Evolutionary conservation across 345 rosid genomes (phyloP).

Genomic region (Syzygium oleosum): DNA sequence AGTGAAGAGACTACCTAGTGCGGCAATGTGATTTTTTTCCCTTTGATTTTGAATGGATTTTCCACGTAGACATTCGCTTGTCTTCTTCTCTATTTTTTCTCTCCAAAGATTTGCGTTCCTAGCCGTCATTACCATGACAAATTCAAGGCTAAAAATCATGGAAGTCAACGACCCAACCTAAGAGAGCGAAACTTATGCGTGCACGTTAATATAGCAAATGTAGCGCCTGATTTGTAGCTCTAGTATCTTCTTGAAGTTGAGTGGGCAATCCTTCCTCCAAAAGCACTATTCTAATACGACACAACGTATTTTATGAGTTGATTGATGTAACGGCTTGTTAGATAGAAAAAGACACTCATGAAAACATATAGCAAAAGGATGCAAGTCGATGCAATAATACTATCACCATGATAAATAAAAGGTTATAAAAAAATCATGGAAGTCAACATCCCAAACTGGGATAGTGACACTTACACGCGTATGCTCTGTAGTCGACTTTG

Average conservation of each 20-base stretch:
- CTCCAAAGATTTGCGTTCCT: not conserved
- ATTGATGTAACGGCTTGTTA: not conserved
- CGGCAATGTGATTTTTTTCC: fast-evolving
- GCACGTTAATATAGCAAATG: not conserved
- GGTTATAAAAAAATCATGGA: not conserved
- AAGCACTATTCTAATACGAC: not conserved
- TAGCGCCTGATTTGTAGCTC: not conserved
- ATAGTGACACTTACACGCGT: not conserved
- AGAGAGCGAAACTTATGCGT: not conserved
- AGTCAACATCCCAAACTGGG: not conserved
- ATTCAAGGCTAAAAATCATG: not conserved
- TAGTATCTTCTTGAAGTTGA: not conserved
- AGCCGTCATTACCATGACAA: not conserved
- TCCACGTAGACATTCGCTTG: not conserved
- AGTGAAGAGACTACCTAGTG: not conserved
- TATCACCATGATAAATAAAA: not conserved
- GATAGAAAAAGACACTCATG: not conserved
- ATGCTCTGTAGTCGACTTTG: not conserved
- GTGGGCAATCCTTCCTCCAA: not conserved
- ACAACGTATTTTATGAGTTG: not conserved
- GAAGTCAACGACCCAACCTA: not conserved
- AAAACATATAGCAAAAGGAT: not conserved
- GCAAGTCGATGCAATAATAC: not conserved
- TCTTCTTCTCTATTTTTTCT: not conserved
- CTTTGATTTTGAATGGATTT: fast-evolving